Evolutionary conservation across 2,329 filamentous ascomycete genomes (phyloP).

Genomic region (Didymella exigua): DNA sequence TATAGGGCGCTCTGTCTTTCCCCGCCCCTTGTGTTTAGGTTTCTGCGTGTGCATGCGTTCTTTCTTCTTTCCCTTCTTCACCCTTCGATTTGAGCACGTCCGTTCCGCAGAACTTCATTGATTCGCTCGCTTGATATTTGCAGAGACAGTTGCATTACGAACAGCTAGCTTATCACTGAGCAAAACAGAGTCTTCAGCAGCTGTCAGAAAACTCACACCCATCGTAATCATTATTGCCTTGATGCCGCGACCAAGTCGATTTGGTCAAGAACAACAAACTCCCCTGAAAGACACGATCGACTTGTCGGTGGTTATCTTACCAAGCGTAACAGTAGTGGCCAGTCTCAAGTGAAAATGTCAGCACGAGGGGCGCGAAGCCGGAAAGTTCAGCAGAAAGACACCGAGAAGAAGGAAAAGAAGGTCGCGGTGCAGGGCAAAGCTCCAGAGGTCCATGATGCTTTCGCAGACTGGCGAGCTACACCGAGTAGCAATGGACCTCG

Average conservation of each 20-base stretch:
- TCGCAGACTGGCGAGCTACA: slow-evolving; percentile 37
- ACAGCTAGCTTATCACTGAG: background rate
- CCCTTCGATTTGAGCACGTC: background rate
- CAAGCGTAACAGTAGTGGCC: background rate
- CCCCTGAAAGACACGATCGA: background rate
- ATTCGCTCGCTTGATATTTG: background rate
- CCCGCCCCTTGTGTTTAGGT: slow-evolving; percentile 16
- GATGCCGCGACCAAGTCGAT: background rate
- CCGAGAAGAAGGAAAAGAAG: slow-evolving; percentile 50
- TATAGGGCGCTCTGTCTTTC: slow-evolving; percentile 18
- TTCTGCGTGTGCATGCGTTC: background rate
- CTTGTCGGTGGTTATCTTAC: background rate
- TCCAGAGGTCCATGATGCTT: slow-evolving; percentile 37
- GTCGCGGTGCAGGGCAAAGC: slow-evolving; percentile 37
- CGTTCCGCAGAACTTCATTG: background rate
- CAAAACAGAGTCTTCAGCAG: background rate
- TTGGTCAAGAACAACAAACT: background rate
- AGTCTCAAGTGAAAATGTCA: slow-evolving; percentile 37
- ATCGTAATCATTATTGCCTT: background rate
- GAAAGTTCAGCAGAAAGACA: slow-evolving; percentile 49
- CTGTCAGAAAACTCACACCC: background rate
- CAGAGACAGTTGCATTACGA: background rate
- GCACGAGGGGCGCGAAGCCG: slow-evolving; percentile 49
- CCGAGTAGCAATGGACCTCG: slow-evolving; percentile 28
- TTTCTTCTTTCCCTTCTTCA: background rate